A percentile compares a stretch with the other conserved stretches of the same genome.
These are phyloP conservation scores for Macadamia tetraphylla DNA, from an alignment of 164 flowering plant species.

Conservation along the genomic window DNA sequence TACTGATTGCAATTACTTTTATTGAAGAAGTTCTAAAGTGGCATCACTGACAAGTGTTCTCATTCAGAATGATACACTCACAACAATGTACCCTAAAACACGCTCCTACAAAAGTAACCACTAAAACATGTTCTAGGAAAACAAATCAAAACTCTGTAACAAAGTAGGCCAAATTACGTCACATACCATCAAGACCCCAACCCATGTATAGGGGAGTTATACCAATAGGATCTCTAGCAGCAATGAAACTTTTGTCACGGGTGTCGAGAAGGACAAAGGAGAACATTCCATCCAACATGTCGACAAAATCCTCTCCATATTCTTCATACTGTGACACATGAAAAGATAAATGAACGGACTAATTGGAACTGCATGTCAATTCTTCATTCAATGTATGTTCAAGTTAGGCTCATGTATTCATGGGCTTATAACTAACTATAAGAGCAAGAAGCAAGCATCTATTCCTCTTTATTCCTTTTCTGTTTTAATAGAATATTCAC, in stretches of 20 bases:
- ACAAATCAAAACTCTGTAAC: neutral
- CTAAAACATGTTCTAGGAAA: too few species aligned
- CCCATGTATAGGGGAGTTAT: constrained; percentile 91
- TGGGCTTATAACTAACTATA: neutral
- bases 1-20: too few species aligned
- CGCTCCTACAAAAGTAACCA: too few species aligned
- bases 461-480: too few species aligned
- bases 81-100: too few species aligned
- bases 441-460: too few species aligned
- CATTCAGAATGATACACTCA: too few species aligned
- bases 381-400: too few species aligned
- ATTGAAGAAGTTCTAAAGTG: too few species aligned
- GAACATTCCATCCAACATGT: constrained; percentile 98
- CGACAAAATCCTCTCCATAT: constrained; percentile 85
- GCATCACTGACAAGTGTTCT: too few species aligned
- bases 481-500: neutral
- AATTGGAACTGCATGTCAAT: neutral
- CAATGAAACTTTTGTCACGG: constrained; percentile 84
- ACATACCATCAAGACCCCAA: constrained; percentile 97
- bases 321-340: constrained; percentile 68
- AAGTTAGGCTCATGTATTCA: neutral
- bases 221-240: constrained; percentile 95
- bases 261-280: constrained; percentile 95
- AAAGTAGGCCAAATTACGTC: constrained; percentile 3
- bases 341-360: neutral